Evolutionary conservation across 2,329 filamentous ascomycete genomes (phyloP).

Genomic region (Cadophora sp.): DNA sequence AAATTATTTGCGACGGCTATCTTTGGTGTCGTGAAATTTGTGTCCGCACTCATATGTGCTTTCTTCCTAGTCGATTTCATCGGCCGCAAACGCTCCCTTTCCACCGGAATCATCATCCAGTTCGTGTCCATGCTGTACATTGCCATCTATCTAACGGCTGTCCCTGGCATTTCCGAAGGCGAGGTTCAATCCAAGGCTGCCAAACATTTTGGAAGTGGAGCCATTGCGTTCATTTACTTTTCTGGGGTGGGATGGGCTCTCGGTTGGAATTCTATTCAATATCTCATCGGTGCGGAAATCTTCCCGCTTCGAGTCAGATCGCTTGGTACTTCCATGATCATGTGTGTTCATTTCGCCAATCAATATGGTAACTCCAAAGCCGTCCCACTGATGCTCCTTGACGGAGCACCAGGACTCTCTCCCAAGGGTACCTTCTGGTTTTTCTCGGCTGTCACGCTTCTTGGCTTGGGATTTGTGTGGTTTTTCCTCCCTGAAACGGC

Average conservation of each 20-base stretch:
- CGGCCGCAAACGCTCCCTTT: slow-evolving; percentile 72
- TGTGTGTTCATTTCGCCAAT: slow-evolving; percentile 81
- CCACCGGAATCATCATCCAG: slow-evolving; percentile 66
- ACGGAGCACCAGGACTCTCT: slow-evolving; percentile 51
- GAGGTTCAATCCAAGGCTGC: slow-evolving; percentile 53
- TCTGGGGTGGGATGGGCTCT: slow-evolving; percentile 73
- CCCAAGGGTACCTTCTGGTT: slow-evolving; percentile 76
- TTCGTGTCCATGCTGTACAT: slow-evolving; percentile 68
- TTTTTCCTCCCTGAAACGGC: slow-evolving; percentile 76
- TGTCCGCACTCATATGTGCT: slow-evolving; percentile 71
- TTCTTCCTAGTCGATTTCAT: slow-evolving; percentile 83
- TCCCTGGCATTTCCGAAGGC: slow-evolving; percentile 62
- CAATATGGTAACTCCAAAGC: slow-evolving; percentile 81
- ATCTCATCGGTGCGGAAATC: slow-evolving; percentile 78
- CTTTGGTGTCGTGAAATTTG: slow-evolving; percentile 78
- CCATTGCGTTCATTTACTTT: slow-evolving; percentile 76
- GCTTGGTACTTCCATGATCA: slow-evolving; percentile 72
- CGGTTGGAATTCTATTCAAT: slow-evolving; percentile 80
- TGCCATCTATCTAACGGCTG: slow-evolving; percentile 64
- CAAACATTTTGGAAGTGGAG: slow-evolving; percentile 66
- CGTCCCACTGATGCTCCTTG: slow-evolving; percentile 76
- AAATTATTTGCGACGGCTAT: slow-evolving; percentile 76
- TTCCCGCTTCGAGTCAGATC: slow-evolving; percentile 78
- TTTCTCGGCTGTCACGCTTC: slow-evolving; percentile 70
- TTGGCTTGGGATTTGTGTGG: slow-evolving; percentile 75